Conservation (phyloP, 306 rosid species). For the Ceratonia siliqua region DNA sequence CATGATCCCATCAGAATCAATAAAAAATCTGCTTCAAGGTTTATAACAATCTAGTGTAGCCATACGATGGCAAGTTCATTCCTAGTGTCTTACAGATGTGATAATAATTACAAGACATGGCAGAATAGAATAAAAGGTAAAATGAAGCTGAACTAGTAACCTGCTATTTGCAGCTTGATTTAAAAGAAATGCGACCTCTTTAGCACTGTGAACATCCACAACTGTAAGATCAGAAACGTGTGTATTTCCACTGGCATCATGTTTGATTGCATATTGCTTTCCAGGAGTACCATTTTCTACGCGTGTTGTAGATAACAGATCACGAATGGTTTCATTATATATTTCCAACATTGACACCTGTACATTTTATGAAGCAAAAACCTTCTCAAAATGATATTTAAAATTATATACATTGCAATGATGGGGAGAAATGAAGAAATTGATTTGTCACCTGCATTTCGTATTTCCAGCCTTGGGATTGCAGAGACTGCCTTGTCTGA, state of each 20-base stretch:
- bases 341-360: constrained; percentile 99
- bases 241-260: constrained; percentile 78
- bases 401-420: background rate
- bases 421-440: background rate
- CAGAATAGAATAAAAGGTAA: background rate
- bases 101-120: background rate
- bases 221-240: constrained; percentile 88
- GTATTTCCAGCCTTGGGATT: constrained; percentile 92
- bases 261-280: constrained; percentile 89
- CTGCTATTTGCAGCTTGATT: constrained; percentile 91
- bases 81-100: background rate
- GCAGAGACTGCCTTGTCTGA: constrained; percentile 76
- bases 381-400: background rate
- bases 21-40: background rate
- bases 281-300: constrained; percentile 69
- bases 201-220: constrained; percentile 84
- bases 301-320: constrained; percentile 64
- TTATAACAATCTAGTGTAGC: background rate
- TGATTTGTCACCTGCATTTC: constrained; percentile 82
- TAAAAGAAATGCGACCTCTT: constrained; percentile 85
- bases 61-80: background rate
- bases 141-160: constrained; percentile 43
- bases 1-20: constrained; percentile 4
- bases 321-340: constrained; percentile 90
- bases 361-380: constrained; percentile 18